Base-by-base conservation (phyloP, 805 yeast species). In the Spathaspora gorwiae region DNA sequence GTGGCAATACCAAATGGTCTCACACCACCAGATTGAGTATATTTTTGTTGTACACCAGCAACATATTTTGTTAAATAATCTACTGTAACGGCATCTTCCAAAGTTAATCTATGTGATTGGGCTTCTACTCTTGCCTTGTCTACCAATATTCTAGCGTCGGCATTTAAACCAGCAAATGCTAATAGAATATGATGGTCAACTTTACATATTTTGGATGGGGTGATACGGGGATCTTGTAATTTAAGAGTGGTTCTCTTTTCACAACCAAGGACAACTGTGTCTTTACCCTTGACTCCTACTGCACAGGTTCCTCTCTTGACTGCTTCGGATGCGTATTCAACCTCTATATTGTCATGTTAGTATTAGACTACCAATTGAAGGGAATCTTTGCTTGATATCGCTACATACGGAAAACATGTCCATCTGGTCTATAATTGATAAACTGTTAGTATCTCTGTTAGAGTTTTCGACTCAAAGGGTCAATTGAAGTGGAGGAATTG, bases 301-400 rank as follows among this genome's bases (percentile, higher is more conserved):
- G 98, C 97, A 64, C 97, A 89, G 2, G 99, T 94, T 48, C 99
- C 99, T 69, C 98, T 81, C 63, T 92, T 94, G 38, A 94, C 99
- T 0, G 99, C 99, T 65, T 94, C 99, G 35, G 86, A 77, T 26
- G 99, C 99, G 60, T 94, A 94, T 67, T 94, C 98, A 36, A 94
- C 99, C 77, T 94, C 84, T 79, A 60, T 38, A 54, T 45, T 19
- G 42, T 48, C 35, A 36, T 44, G 72, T 65, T 66, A 64, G 72
- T 66, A 66, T 27, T 26, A 11, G 26, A 19, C 24, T 5, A 19
- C 24, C 24, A 19, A 39, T 32, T 30, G 7, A 32, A 37, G 30
- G 12, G n/a, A 29, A 29, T 29, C 9, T 29, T 29, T 29, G 6
- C 12, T 5, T 29, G 12, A 29, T 9, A 9, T 29, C 12, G 32